Evolutionary conservation across 2,329 filamentous ascomycete species (phyloP), one percentile per base, ranked within the genome.

Genomic region (Colletotrichum euphorbiae): DNA sequence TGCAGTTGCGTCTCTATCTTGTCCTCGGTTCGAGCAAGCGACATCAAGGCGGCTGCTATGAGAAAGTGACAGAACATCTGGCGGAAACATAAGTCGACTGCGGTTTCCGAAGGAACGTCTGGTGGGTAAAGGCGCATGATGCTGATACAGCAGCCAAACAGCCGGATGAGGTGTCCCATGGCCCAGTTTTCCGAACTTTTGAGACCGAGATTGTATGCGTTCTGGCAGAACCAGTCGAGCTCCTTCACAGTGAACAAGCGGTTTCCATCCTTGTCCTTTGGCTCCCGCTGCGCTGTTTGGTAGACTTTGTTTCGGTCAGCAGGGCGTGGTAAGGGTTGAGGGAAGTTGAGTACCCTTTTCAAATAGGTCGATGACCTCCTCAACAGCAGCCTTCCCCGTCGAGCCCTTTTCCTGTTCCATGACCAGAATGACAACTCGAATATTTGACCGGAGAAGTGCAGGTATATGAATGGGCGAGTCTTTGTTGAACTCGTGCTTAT

Each of bases 171-270:
- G 55, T 83, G 77, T 6, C 77, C 75, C 1, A 89, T 82, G 24
- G 85, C 76, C 83, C 91, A 90, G 1, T 66, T 71, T 3, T 85
- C 81, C 2, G 84, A 82, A 71, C 90, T 83, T 69, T 89, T 88
- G 4, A 95, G 78, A 0, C 89, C 90, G 6, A 94, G 77, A 71
- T 96, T 97, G 80, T 97, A 97, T 1, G 91, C 86, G 70, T 92
- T 95, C 70, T 90, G 90, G 42, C 90, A 91, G 75, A 97, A 94
- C 93, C 93, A 97, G 72, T 94, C 86, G 3, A 97, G 82, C 73
- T 97, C 93, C 3, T 83, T 76, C 0, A 84, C 66, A 0, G 85
- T 87, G 74, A 94, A 93, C 1, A 84, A 65, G 69, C 79, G 86
- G 36, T 79, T 77, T 8, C 80, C 82, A 17, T 80, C 73, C 45